Evolutionary conservation across 1,284 basidiomycete genomes (phyloP), one percentile per base, ranked within the genome.

Genomic region (Heterobasidion occidentale): DNA sequence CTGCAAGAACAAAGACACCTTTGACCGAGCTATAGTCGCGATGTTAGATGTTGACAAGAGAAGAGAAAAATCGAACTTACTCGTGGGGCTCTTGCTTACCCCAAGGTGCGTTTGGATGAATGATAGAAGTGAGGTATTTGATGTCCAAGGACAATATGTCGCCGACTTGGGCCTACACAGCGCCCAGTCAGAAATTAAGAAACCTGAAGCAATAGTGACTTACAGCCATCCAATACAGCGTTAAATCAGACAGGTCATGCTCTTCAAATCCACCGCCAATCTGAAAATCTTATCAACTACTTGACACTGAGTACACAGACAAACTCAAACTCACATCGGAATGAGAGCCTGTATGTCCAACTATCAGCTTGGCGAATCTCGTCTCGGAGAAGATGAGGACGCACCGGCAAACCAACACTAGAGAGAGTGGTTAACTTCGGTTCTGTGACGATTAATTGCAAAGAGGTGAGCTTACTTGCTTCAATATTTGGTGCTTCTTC

Each of bases 381-480:
- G 6, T 42, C n/a, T 42, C 3, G 5, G 38, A 42, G 38, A 11
- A 12, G 12, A 12, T 11, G 38, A 42, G 5, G 4, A 68, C 73
- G 62, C 60, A 79, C 85, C 84, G 56, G 77, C 68, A 62, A 88
- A 88, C 86, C 86, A 88, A 60, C 80, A 84, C 81, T 87, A 55
- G 19, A 50, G 44, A 33, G 12, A 27, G 20, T 27, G 27, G 27
- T 27, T 27, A 27, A 27, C 4, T 27, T 27, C 27, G 27, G 27
- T 27, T 27, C 27, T 27, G 4, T 27, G 4, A 34, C 61, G 51
- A 64, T 54, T 54, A 55, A 17, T 14, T 17, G 36, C 42, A 27
- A 17, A 51, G 1, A 57, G n/a, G 47, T 46, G 15, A 36, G 46
- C 73, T 63, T 56, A 80, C 84, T 72, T 87, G 86, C 58, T 78